A percentile compares a stretch with the other conserved stretches of the same genome.
Conservation (phyloP, 2,329 filamentous ascomycete species). For the Neobulgaria alba region DNA sequence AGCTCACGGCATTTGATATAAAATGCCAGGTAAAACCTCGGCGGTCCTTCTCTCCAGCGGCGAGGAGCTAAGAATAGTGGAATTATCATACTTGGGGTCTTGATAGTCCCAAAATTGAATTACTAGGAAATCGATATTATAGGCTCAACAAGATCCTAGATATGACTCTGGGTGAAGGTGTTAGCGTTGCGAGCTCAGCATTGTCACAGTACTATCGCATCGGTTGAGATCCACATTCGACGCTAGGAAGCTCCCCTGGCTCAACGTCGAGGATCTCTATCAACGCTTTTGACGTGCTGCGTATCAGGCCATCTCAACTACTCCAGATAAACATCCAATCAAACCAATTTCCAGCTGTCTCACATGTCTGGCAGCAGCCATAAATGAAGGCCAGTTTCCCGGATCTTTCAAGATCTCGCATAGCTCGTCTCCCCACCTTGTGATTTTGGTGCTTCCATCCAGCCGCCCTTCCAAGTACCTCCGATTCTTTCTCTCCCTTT, state of each 20-base stretch:
- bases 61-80: too few relatives aligned
- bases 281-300: neutral
- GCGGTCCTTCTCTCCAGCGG: too few relatives aligned
- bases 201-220: too few relatives aligned
- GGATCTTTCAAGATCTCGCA: neutral
- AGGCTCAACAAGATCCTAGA: too few relatives aligned
- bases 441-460: neutral
- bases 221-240: conserved; percentile 2
- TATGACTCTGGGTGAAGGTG: too few relatives aligned
- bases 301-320: conserved; percentile 1
- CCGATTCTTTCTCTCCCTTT: conserved; percentile 2
- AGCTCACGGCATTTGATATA: too few relatives aligned
- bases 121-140: too few relatives aligned
- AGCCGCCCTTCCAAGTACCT: too few relatives aligned
- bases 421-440: neutral
- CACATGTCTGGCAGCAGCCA: neutral
- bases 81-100: too few relatives aligned
- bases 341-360: neutral
- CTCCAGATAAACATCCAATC: neutral
- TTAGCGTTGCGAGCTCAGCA: too few relatives aligned
- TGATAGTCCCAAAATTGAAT: too few relatives aligned
- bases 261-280: neutral
- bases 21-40: too few relatives aligned
- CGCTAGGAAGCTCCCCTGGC: conserved; percentile 5
- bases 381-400: neutral